Conservation (phyloP, 768 basidiomycete species). For the Rhizopogon vinicolor region DNA sequence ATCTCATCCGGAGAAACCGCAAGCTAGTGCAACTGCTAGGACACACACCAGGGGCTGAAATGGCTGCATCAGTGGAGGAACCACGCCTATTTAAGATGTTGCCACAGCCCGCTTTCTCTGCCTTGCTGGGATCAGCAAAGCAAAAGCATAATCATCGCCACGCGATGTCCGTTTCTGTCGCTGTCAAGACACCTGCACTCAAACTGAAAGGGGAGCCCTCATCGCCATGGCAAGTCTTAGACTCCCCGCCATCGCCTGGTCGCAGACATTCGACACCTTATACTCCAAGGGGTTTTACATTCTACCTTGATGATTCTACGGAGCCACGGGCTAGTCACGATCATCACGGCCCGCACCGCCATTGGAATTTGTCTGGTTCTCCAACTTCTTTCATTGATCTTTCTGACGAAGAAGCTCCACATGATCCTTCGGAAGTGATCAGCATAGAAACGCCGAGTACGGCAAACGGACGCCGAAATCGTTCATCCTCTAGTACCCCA, state of each 20-base stretch:
- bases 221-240: conserved; percentile 31
- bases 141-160: conserved; percentile 24
- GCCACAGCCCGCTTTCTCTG: conserved; percentile 20
- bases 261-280: conserved; percentile 56
- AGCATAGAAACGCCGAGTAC: conserved; percentile 25
- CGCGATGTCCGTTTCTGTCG: conserved; percentile 25
- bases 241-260: conserved; percentile 22
- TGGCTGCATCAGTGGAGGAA: conserved; percentile 22
- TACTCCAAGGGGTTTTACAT: conserved; percentile 39
- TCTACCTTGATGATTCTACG: conserved; percentile 14
- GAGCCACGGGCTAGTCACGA: neutral
- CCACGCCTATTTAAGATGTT: conserved; percentile 14
- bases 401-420: conserved; percentile 52
- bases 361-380: conserved; percentile 20
- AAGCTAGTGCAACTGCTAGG: conserved; percentile 84
- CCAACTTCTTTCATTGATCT: conserved; percentile 56
- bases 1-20: conserved; percentile 65
- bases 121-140: conserved; percentile 20
- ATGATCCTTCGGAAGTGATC: conserved; percentile 27
- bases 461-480: conserved; percentile 15
- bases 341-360: conserved; percentile 4
- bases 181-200: conserved; percentile 10
- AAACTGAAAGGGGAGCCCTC: conserved; percentile 18
- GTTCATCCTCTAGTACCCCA: conserved; percentile 33
- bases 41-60: conserved; percentile 50